A percentile compares a stretch with the other conserved stretches of the same genome.
Conservation (phyloP, 2,329 filamentous ascomycete genomes). For the Aspergillus candidus region DNA sequence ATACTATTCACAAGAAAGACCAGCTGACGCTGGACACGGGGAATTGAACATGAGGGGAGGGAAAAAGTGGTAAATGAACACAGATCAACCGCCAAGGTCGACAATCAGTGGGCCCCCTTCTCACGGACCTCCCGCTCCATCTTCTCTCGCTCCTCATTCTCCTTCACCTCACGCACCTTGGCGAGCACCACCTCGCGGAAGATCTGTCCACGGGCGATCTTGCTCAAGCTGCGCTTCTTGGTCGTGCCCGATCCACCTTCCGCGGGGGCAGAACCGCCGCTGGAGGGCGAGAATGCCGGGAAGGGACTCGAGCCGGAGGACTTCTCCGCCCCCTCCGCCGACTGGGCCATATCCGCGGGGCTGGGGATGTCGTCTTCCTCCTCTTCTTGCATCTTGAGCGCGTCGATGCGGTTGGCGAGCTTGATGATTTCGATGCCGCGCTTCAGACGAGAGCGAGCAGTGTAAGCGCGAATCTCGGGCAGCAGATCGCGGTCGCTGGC, state of each 20-base stretch:
- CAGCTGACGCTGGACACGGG: slow-evolving; percentile 7
- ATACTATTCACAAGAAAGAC: slow-evolving; percentile 22
- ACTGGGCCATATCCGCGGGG: slow-evolving; percentile 53
- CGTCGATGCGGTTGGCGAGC: slow-evolving; percentile 89
- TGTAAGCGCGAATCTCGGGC: slow-evolving; percentile 92
- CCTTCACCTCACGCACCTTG: slow-evolving; percentile 88
- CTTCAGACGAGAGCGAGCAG: slow-evolving; percentile 82
- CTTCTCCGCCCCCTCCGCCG: slow-evolving; percentile 35
- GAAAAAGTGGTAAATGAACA: slow-evolving; percentile 9
- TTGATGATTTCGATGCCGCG: slow-evolving; percentile 95
- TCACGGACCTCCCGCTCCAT: slow-evolving; percentile 54
- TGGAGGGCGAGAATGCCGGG: slow-evolving; percentile 18
- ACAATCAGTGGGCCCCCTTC: slow-evolving; percentile 22
- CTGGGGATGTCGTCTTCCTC: slow-evolving; percentile 65
- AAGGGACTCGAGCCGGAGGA: slow-evolving; percentile 19
- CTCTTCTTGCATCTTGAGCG: slow-evolving; percentile 88
- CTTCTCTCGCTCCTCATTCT: slow-evolving; percentile 69
- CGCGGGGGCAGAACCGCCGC: slow-evolving; percentile 9
- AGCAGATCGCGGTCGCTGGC: slow-evolving; percentile 95
- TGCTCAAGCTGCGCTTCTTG: slow-evolving; percentile 51
- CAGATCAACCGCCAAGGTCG: slow-evolving; percentile 9
- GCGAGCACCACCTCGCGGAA: slow-evolving; percentile 92
- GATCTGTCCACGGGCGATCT: slow-evolving; percentile 62
- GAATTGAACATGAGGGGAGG: slow-evolving; percentile 2
- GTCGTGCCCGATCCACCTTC: slow-evolving; percentile 22